A percentile compares a stretch with the other conserved stretches of the same genome.
These are phyloP conservation scores for Nepenthes mirabilis DNA, from an alignment of 148 eudicot genomes.

Conservation along the genomic window DNA sequence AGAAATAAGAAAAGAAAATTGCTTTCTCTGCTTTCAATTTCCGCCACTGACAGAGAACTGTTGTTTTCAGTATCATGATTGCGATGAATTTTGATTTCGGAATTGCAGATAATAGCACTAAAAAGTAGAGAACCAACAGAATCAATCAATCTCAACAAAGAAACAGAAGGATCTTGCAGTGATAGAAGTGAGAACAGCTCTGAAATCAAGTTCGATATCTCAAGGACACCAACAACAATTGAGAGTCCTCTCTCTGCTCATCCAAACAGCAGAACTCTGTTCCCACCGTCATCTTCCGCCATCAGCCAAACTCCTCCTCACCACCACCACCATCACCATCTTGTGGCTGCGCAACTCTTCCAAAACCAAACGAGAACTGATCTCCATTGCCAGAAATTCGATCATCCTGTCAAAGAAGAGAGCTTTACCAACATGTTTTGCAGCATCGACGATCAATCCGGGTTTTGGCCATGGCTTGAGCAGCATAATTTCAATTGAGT, in stretches of 20 bases:
- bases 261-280: conserved; percentile 28
- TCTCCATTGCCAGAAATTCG: conserved; percentile 17
- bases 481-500: conserved; percentile 57
- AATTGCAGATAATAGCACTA: conserved; percentile 50
- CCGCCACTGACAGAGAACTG: neutral
- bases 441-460: conserved; percentile 72
- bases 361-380: conserved; percentile 38
- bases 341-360: conserved; percentile 32
- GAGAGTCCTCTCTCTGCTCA: conserved; percentile 46
- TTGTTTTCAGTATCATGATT: neutral
- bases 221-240: conserved; percentile 40
- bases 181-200: conserved; percentile 88
- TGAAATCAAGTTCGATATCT: conserved; percentile 54
- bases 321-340: neutral
- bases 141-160: conserved; percentile 86
- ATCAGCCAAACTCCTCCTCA: neutral
- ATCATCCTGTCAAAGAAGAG: conserved; percentile 60
- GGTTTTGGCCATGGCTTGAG: conserved; percentile 91
- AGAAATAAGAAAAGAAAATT: neutral
- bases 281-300: conserved; percentile 29
- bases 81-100: neutral
- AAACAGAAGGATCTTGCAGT: conserved; percentile 83
- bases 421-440: conserved; percentile 62
- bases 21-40: neutral
- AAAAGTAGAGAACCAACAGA: conserved; percentile 69